These are phyloP conservation scores for Pythium phragmiticola DNA, from an alignment of 352 stramenopile species.

Conservation along the genomic window DNA sequence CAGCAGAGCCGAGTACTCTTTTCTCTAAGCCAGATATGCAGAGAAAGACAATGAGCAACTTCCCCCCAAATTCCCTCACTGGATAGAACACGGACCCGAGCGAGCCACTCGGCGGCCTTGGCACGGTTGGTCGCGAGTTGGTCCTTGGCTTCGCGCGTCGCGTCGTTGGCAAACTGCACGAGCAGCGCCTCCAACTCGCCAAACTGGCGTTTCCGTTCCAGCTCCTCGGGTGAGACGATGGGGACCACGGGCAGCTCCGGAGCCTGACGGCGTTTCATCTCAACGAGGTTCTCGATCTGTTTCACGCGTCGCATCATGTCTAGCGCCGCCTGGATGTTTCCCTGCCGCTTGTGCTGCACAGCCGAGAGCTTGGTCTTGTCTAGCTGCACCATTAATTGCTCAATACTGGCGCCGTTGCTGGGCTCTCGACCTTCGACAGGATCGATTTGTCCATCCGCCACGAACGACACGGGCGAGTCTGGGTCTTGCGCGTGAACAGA, in stretches of 20 bases:
- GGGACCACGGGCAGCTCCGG: background rate
- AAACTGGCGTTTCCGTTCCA: conserved; percentile 34
- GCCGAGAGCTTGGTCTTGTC: conserved; percentile 41
- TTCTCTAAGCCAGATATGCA: conserved; percentile 34
- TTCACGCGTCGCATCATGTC: conserved; percentile 68
- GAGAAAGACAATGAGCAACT: no score
- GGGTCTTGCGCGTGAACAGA: background rate
- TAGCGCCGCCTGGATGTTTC: conserved; percentile 55
- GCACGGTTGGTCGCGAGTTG: conserved; percentile 45
- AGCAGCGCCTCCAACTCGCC: conserved; percentile 61
- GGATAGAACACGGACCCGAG: conserved; percentile 36
- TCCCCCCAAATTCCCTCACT: no score
- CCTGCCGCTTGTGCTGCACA: conserved; percentile 54
- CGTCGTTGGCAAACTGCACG: conserved; percentile 63
- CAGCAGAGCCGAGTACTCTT: conserved; percentile 52
- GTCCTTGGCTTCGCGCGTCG: conserved; percentile 48
- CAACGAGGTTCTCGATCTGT: conserved; percentile 61
- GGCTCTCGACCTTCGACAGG: background rate
- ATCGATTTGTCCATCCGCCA: background rate
- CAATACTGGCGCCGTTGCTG: conserved; percentile 15
- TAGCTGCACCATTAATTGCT: conserved; percentile 45
- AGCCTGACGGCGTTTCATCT: conserved; percentile 38
- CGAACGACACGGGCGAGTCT: background rate
- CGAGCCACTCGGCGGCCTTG: conserved; percentile 53
- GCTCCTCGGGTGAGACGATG: conserved; percentile 16